These are phyloP conservation scores for Begonia fuchsioides DNA, from an alignment of 306 rosid genomes.

Conservation along the genomic window DNA sequence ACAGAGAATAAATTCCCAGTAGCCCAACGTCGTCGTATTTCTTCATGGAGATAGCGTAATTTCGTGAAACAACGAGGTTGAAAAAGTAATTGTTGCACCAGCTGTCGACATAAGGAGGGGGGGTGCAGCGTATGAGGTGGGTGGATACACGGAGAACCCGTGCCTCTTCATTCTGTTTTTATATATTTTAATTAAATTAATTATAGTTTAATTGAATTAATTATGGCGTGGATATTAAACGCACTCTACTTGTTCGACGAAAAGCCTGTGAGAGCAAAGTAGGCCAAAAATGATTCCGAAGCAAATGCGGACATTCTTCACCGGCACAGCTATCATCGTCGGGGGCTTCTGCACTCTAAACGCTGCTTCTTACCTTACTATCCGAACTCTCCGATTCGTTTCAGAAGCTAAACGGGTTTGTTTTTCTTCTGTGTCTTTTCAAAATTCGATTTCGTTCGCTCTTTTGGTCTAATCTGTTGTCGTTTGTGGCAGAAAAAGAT, in stretches of 20 bases:
- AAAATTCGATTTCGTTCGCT: background rate
- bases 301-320: conserved; percentile 26
- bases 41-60: too few species aligned
- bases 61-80: background rate
- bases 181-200: background rate
- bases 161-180: conserved; percentile 16
- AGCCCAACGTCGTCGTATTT: conserved; percentile 25
- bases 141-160: conserved; percentile 56
- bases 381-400: conserved; percentile 32
- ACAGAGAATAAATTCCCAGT: background rate
- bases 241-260: background rate
- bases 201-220: too few species aligned
- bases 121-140: too few species aligned
- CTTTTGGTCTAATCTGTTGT: background rate
- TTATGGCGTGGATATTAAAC: too few species aligned
- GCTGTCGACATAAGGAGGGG: background rate
- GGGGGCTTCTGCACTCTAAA: conserved; percentile 55
- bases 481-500: conserved; percentile 30
- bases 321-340: conserved; percentile 31
- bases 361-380: conserved; percentile 44
- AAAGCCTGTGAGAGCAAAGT: background rate
- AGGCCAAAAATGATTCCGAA: conserved; percentile 26
- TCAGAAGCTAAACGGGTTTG: conserved; percentile 63
- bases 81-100: background rate
- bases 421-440: background rate